Evolutionary conservation across 441 rosid genomes (phyloP), one percentile per base, ranked within the genome.

Genomic region (Arabidopsis lyrata): DNA sequence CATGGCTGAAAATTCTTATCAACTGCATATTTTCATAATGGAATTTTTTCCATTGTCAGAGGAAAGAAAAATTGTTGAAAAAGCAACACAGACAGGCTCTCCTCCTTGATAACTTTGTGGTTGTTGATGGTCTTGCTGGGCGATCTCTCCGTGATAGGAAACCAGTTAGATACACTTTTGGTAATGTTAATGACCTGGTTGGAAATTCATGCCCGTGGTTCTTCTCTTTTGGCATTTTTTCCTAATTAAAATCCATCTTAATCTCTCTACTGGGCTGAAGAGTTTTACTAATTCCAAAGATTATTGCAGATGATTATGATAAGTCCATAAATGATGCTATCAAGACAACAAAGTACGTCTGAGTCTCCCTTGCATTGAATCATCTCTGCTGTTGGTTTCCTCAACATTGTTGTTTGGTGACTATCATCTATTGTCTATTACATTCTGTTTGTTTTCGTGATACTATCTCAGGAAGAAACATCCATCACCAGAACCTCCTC

Each of bases 61-160:
- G 97, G 83, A 96, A 91, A 80, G 98, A 96, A 82, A 93, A 74
- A 80, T 70, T 93, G 83, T 83, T 96, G 82, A 96, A 96, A 81
- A 96, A 89, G 80, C 99, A 96, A 75, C 99, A 96, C 66, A 88
- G 98, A 80, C 94, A 96, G 83, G 97, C 98, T 62, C 80, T 93
- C 68, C 98, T 93, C 76, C 97, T 93, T 48, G 89, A 96, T 81
- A 96, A 85, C 87, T 89, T 75, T 81, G 34, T 91, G 85, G 80
- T 49, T 77, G 85, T 85, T 38, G 97, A 96, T 44, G 98, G 94
- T 66, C 90, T 88, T 86, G 82, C 84, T 11, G 99, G 98, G 52
- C 99, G 99, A 27, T 84, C 97, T 60, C 97, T 89, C 67, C 99
- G 99, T 73, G 97, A 93, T 75, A 86, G 99, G 78, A 96, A 96